Conservation (phyloP, 2,329 filamentous ascomycete species). For the Coniochaeta sp. region DNA sequence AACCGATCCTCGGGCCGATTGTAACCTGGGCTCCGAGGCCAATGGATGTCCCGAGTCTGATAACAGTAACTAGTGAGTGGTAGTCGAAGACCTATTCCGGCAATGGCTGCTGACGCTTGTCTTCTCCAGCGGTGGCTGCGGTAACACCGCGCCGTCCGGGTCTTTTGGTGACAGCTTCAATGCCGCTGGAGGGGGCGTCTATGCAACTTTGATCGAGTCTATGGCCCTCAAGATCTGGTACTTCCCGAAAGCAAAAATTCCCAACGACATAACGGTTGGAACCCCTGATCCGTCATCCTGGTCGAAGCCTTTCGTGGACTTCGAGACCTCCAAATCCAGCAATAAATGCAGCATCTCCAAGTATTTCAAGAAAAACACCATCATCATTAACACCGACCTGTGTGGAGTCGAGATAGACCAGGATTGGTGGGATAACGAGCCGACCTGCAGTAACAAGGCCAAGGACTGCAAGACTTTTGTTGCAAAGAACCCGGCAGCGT, state of each 20-base stretch:
- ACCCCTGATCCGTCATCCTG: constrained; percentile 56
- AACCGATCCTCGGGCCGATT: constrained; percentile 21
- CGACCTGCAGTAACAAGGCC: constrained; percentile 11
- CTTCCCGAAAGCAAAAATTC: constrained; percentile 24
- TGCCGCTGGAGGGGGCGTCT: constrained; percentile 27
- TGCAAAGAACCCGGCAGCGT: constrained; percentile 24
- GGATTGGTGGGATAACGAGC: not conserved
- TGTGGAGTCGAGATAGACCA: constrained; percentile 14
- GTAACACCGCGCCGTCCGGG: constrained; percentile 9
- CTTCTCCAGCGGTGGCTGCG: constrained; percentile 4
- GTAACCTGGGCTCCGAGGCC: constrained; percentile 11
- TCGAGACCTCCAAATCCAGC: constrained; percentile 42
- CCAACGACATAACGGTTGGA: constrained; percentile 25
- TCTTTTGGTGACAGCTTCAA: constrained; percentile 1
- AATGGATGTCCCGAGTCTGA: constrained; percentile 5
- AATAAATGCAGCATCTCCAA: constrained; percentile 46
- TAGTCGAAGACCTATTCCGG: not conserved
- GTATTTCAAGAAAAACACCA: constrained; percentile 58
- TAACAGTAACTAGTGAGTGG: constrained; percentile 10
- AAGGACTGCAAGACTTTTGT: constrained; percentile 29
- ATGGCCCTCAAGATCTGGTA: constrained; percentile 33
- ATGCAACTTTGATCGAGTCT: constrained; percentile 33
- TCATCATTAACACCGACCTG: constrained; percentile 56
- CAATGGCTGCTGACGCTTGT: not conserved
- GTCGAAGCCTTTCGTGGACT: constrained; percentile 56